These are phyloP conservation scores for Ceratobasidium sp. DNA, from an alignment of 1,284 basidiomycete genomes.

Conservation along the genomic window DNA sequence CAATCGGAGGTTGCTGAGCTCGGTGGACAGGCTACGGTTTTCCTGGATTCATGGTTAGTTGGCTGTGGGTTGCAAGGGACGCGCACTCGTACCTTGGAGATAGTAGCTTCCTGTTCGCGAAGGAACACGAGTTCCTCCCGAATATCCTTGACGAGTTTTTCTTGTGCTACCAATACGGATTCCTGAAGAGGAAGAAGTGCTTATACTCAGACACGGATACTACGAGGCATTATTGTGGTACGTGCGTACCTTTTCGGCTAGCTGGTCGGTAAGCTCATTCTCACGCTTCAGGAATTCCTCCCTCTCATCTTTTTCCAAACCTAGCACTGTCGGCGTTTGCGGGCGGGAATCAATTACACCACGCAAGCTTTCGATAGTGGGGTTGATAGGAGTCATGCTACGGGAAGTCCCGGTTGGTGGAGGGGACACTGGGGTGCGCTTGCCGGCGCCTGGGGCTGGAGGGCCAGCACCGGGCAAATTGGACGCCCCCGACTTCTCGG, in stretches of 20 bases:
- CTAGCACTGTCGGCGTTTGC: constrained; percentile 82
- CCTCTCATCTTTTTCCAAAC: constrained; percentile 92
- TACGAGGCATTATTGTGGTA: background rate
- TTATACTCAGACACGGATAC: background rate
- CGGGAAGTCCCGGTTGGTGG: constrained; percentile 68
- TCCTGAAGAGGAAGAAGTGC: constrained; percentile 56
- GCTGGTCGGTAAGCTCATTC: constrained; percentile 92
- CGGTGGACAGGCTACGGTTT: constrained; percentile 87
- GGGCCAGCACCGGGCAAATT: constrained; percentile 26
- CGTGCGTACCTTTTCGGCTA: constrained; percentile 74
- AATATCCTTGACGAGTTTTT: constrained; percentile 83
- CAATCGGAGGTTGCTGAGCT: constrained; percentile 89
- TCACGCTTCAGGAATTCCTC: constrained; percentile 96
- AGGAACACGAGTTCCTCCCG: constrained; percentile 84
- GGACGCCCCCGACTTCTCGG: constrained; percentile 61
- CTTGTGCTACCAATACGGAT: constrained; percentile 71
- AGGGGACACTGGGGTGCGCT: constrained; percentile 50
- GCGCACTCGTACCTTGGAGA: constrained; percentile 65
- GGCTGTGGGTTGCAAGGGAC: background rate
- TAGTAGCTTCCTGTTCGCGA: constrained; percentile 84
- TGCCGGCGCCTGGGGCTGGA: constrained; percentile 25
- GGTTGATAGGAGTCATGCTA: constrained; percentile 83
- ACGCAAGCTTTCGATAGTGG: constrained; percentile 75
- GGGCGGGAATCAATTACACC: constrained; percentile 77
- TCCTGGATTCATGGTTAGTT: constrained; percentile 60